Evolutionary conservation across 2,329 filamentous ascomycete genomes (phyloP), one percentile per base, ranked within the genome.

Genomic region (Alternaria triticimaculans): DNA sequence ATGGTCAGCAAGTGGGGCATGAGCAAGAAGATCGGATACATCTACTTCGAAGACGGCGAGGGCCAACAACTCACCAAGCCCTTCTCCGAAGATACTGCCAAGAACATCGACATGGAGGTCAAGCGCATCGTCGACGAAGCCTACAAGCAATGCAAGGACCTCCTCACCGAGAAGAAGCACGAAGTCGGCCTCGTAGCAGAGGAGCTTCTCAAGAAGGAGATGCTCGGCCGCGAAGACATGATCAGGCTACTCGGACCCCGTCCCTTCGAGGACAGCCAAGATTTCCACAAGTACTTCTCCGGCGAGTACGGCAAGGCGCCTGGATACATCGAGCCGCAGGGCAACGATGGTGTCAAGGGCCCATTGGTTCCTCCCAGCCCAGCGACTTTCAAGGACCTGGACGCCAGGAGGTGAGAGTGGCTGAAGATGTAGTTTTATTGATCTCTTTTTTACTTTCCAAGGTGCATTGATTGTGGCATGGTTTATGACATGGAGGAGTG

Each of bases 1-100:
- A 99, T 99, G 96, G 96, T 99, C 28, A 99, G 95, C n/a, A 93
- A 97, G 80, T 99, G 94, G 90, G 96, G 96, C 71, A 99, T 99
- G 96, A 96, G 92, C 44, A 88, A 92, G 71, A 96, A 97, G 83
- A 90, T 99, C 50, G 95, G 95, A 28, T 94, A 94, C 68, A 86
- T 99, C 67, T 92, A 96, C 85, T 99, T 95, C 81, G 91, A 96
- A 74, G 88, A 91, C 70, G 92, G 92, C 78, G 87, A 93, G 75
- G 87, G 92, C 67, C 92, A 92, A 78, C 90, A 92, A 76, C 83
- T 97, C 63, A 90, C 94, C 78, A 99, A 99, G 85, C 96, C 96
- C 0, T 99, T 98, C 83, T 95, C 93, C 21, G 96, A 99, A 84
- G 87, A 93, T 57, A 99, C 96, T 3, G 96, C 94, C 18, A 92